Conservation (phyloP, 805 yeast species). For the Starmera amethionina region DNA sequence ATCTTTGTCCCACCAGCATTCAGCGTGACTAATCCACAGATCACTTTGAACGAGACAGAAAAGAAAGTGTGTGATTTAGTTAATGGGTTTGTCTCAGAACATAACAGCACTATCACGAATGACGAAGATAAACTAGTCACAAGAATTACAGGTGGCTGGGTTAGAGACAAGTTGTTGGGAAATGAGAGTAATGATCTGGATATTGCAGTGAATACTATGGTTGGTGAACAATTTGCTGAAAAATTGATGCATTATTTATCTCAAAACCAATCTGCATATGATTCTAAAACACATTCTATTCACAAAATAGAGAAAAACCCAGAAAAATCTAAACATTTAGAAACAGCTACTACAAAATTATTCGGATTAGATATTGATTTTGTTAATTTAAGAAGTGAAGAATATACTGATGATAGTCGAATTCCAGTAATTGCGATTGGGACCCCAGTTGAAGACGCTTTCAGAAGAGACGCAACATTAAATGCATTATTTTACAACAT, state of each 20-base stretch:
- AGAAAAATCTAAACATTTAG: conserved; percentile 91
- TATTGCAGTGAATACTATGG: conserved; percentile 74
- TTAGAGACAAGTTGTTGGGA: conserved; percentile 84
- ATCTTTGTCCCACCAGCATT: background rate
- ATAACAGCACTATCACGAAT: conserved; percentile 18
- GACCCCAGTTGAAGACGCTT: conserved; percentile 85
- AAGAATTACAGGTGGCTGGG: conserved; percentile 98
- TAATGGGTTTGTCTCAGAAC: conserved; percentile 29
- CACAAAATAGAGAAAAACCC: conserved; percentile 90
- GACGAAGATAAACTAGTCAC: conserved; percentile 32
- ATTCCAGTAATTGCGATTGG: conserved; percentile 84
- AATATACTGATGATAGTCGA: conserved; percentile 71
- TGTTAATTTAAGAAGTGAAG: conserved; percentile 84
- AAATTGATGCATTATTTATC: conserved; percentile 43
- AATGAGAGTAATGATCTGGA: conserved; percentile 79
- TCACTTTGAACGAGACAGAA: conserved; percentile 32
- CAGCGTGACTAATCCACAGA: conserved; percentile 8
- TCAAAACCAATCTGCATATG: conserved; percentile 22
- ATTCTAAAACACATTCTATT: conserved; percentile 29
- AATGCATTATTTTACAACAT: conserved; percentile 89
- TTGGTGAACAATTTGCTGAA: conserved; percentile 82
- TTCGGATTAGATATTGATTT: conserved; percentile 85
- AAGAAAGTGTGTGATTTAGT: conserved; percentile 28
- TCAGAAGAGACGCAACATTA: conserved; percentile 89
- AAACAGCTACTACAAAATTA: conserved; percentile 87